Evolutionary conservation across 2,329 filamentous ascomycete species (phyloP), one percentile per base, ranked within the genome.

Genomic region (Xylaria arbuscula): DNA sequence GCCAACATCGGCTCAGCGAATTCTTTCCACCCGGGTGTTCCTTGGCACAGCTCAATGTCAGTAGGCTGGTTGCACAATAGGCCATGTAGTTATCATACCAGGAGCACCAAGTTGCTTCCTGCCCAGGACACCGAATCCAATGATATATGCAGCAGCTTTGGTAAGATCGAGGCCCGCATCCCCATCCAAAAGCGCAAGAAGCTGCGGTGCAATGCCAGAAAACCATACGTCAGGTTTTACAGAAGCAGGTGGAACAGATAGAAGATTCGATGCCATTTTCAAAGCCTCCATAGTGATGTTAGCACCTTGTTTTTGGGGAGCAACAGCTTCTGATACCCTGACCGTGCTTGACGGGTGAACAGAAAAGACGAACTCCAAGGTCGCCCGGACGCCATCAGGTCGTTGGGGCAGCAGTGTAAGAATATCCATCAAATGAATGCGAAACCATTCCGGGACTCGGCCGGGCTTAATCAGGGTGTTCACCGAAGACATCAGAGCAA

Each of bases 311-410:
- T 86, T 88, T 72, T 87, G 86, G 0, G 85, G 81, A 3, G 76
- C 74, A 2, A 80, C 78, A 0, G 80, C 80, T 63, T 84, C 83
- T 7, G 81, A 78, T 0, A 76, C 62, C 72, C 79, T 78, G 65
- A 81, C 77, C 7, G 80, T 79, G 71, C 81, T 83, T 69, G 86
- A 84, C 0, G 90, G 87, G 69, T 92, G 90, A 7, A 92, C 88
- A 1, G 90, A 86, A 66, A 92, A 90, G 42, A 93, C 83, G 74
- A 93, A 93, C 75, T 93, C 90, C 69, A 93, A 83, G 0, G 89
- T 90, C 32, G 88, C 86, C 40, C 90, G 85, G 15, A 93, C 89
- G 19, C 91, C 91, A 69, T 88, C 85, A 2, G 82, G 80, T 3
- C 90, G 83, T 32, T 92, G 81, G 0, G 91, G 90, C 10, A 93